phyloP scores from a whole-genome alignment of 1,284 basidiomycete genomes.

The Neonothopanus nambi region DNA sequence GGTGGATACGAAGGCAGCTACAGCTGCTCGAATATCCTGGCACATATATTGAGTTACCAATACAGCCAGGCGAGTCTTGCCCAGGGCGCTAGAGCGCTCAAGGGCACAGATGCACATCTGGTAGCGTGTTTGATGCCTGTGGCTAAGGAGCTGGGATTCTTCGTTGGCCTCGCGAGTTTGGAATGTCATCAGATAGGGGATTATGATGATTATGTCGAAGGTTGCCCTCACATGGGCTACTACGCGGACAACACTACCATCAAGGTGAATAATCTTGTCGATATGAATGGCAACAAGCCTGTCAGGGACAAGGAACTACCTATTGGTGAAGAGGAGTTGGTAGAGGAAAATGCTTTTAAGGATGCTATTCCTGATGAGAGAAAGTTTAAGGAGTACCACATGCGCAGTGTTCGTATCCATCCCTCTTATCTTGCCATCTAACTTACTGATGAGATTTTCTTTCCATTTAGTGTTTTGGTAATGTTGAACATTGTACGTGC shows the following conservation, averaged over 20 bases:
- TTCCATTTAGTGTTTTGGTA: neutral
- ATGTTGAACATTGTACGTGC: neutral
- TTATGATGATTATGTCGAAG: slow-evolving; percentile 26
- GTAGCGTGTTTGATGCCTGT: slow-evolving; percentile 25
- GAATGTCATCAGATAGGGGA: slow-evolving; percentile 35
- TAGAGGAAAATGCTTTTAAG: slow-evolving; percentile 35
- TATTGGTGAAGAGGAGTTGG: slow-evolving; percentile 30
- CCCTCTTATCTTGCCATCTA: slow-evolving; percentile 20
- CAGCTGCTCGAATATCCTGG: slow-evolving; percentile 19
- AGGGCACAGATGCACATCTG: slow-evolving; percentile 35
- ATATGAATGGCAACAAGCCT: slow-evolving; percentile 32
- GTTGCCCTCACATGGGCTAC: slow-evolving; percentile 31
- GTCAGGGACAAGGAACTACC: slow-evolving; percentile 21
- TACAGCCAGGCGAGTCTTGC: slow-evolving; percentile 29
- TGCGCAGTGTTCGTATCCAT: slow-evolving; percentile 37
- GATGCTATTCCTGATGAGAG: slow-evolving; percentile 35
- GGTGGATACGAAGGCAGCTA: slow-evolving; percentile 33
- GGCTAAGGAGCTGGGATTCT: slow-evolving; percentile 29
- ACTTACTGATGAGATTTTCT: neutral
- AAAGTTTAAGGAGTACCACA: slow-evolving; percentile 41
- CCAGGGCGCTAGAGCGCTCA: slow-evolving; percentile 24
- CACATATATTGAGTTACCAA: slow-evolving; percentile 32
- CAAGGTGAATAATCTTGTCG: slow-evolving; percentile 33
- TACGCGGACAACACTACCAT: slow-evolving; percentile 29
- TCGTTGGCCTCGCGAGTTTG: slow-evolving; percentile 38